Evolutionary conservation across 495 filamentous ascomycete genomes (phyloP).

Genomic region (Aspergillus ostianus): DNA sequence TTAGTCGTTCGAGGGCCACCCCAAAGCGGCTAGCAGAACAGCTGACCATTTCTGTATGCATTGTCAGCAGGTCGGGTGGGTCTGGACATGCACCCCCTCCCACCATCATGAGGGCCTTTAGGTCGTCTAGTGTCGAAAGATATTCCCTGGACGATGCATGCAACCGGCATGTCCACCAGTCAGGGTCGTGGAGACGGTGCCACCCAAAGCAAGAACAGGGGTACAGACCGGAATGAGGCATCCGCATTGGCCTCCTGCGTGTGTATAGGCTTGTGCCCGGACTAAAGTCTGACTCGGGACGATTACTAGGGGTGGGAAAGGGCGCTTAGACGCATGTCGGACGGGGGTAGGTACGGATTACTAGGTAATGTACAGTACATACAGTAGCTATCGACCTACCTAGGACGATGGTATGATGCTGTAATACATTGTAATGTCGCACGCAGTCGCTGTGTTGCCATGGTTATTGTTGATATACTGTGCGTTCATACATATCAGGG

Average conservation of each 20-base stretch:
- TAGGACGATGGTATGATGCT: neutral
- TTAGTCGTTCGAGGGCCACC: neutral
- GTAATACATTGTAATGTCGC: neutral
- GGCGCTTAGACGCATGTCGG: conserved; percentile 6
- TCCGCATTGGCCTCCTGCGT: conserved; percentile 7
- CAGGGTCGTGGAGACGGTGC: conserved; percentile 2
- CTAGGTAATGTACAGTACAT: too few species aligned
- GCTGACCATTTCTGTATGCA: conserved; percentile 24
- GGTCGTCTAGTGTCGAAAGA: neutral
- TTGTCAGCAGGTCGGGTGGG: conserved; percentile 24
- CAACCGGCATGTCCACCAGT: neutral
- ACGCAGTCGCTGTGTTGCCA: neutral
- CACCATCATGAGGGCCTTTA: neutral
- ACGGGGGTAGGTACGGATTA: neutral
- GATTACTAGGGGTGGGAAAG: conserved; percentile 1
- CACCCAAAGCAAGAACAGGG: conserved; percentile 11
- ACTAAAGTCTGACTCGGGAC: conserved; percentile 12
- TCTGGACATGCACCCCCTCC: conserved; percentile 12
- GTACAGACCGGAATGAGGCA: conserved; percentile 3
- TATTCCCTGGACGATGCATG: neutral
- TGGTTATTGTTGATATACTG: neutral
- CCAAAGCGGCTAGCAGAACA: conserved; percentile 20
- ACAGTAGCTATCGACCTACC: too few species aligned
- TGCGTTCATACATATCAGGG: neutral
- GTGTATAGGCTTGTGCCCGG: conserved; percentile 6